Evolutionary conservation across 2,329 filamentous ascomycete genomes (phyloP).

Genomic region (Teratosphaeria nubilosa): DNA sequence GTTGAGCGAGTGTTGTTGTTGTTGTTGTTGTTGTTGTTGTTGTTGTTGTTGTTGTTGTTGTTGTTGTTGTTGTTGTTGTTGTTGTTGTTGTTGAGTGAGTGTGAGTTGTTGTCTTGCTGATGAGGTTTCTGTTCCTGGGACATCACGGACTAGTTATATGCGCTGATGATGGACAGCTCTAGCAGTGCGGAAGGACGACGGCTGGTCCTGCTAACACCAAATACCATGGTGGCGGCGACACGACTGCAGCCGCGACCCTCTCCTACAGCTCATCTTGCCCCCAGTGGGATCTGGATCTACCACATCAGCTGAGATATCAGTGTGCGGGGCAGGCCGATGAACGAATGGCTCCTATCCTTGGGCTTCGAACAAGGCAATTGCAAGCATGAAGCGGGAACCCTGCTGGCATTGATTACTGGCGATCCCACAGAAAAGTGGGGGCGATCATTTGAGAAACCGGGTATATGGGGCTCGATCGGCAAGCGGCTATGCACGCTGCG

Average conservation of each 20-base stretch:
- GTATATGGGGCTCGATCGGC: neutral
- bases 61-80: neutral
- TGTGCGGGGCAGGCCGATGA: neutral
- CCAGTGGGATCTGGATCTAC: neutral
- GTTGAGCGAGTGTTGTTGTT: neutral
- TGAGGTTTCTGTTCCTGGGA: neutral
- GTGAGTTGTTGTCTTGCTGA: neutral
- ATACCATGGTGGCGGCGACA: neutral
- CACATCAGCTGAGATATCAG: neutral
- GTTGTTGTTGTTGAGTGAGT: neutral
- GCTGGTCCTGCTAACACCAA: neutral
- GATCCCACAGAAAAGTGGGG: neutral
- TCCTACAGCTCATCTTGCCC: neutral
- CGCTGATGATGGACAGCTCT: neutral
- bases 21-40: neutral
- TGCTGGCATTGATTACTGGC: neutral
- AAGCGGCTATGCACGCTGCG: neutral
- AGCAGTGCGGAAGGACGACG: neutral
- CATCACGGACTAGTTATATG: neutral
- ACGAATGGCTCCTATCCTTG: neutral
- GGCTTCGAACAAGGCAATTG: neutral
- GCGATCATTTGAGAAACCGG: neutral
- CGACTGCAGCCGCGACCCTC: neutral
- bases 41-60: neutral
- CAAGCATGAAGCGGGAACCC: neutral